Conservation (phyloP, 768 basidiomycete genomes). For the Trametes meyenii region DNA sequence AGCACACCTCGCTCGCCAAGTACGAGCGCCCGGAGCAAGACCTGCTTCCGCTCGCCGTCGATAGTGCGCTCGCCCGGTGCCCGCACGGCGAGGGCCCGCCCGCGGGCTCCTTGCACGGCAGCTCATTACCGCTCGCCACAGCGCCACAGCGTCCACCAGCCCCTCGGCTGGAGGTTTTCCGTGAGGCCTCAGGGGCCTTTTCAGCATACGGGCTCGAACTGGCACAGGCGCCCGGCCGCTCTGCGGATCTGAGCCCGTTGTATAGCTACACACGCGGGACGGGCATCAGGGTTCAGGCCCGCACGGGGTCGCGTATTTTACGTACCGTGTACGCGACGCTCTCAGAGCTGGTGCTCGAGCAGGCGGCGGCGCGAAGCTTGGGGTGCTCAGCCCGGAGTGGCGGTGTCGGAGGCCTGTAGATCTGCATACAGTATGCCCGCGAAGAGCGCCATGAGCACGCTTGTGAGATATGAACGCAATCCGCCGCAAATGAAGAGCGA, state of each 20-base stretch:
- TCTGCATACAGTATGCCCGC: constrained; percentile 17
- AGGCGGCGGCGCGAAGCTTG: constrained; percentile 14
- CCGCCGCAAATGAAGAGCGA: constrained; percentile 6
- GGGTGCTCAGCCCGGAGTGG: constrained; percentile 30
- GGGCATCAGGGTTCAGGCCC: not conserved
- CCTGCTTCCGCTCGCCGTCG: constrained; percentile 16
- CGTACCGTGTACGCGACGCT: constrained; percentile 14
- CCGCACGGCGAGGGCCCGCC: not conserved
- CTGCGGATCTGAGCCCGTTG: constrained; percentile 7
- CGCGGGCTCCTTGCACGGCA: not conserved
- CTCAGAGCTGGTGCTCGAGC: constrained; percentile 12
- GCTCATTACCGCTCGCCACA: constrained; percentile 3
- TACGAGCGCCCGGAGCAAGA: constrained; percentile 15
- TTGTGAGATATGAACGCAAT: constrained; percentile 15
- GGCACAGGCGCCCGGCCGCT: constrained; percentile 7
- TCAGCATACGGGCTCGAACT: constrained; percentile 1
- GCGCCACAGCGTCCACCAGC: not conserved
- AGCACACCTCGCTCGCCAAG: constrained; percentile 9
- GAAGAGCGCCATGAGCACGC: no score
- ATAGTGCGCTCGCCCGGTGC: constrained; percentile 12
- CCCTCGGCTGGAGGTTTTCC: not conserved
- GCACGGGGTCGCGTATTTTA: not conserved
- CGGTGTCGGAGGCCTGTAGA: constrained; percentile 39
- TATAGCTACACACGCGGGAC: constrained; percentile 5
- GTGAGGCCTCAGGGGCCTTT: constrained; percentile 7